These are phyloP conservation scores for Bimuria novae-zelandiae DNA, from an alignment of 2,329 filamentous ascomycete species.

Conservation along the genomic window DNA sequence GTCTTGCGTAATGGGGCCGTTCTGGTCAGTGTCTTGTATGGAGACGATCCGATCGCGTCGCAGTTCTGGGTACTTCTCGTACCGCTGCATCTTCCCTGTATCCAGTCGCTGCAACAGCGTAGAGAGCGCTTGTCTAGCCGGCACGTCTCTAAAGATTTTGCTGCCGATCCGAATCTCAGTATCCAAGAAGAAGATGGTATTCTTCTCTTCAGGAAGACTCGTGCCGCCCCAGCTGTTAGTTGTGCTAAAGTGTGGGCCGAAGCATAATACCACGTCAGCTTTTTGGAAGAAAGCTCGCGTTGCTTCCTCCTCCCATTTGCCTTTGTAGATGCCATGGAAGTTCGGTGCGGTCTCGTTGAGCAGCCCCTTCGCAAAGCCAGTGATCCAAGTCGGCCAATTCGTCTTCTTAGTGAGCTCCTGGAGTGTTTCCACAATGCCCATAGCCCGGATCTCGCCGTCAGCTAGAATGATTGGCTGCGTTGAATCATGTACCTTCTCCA, in stretches of 20 bases:
- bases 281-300: constrained; percentile 44
- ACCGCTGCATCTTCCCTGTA: not conserved
- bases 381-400: constrained; percentile 54
- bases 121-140: constrained; percentile 6
- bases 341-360: constrained; percentile 55
- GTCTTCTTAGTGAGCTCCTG: constrained; percentile 52
- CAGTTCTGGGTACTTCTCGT: constrained; percentile 1
- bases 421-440: constrained; percentile 50
- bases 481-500: constrained; percentile 51
- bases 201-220: constrained; percentile 42
- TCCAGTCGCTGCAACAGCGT: constrained; percentile 6
- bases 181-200: constrained; percentile 42
- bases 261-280: constrained; percentile 53
- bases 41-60: not conserved
- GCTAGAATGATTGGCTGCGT: constrained; percentile 58
- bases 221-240: constrained; percentile 53
- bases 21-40: not conserved
- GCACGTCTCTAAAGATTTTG: constrained; percentile 20
- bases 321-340: constrained; percentile 57
- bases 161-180: constrained; percentile 38
- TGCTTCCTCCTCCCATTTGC: constrained; percentile 45
- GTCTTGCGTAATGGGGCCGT: constrained; percentile 52
- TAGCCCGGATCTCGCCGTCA: constrained; percentile 55
- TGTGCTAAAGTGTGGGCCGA: constrained; percentile 54
- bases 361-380: constrained; percentile 56